phyloP scores from a whole-genome alignment of 2,329 filamentous ascomycete genomes.

The Escovopsis sp. region DNA sequence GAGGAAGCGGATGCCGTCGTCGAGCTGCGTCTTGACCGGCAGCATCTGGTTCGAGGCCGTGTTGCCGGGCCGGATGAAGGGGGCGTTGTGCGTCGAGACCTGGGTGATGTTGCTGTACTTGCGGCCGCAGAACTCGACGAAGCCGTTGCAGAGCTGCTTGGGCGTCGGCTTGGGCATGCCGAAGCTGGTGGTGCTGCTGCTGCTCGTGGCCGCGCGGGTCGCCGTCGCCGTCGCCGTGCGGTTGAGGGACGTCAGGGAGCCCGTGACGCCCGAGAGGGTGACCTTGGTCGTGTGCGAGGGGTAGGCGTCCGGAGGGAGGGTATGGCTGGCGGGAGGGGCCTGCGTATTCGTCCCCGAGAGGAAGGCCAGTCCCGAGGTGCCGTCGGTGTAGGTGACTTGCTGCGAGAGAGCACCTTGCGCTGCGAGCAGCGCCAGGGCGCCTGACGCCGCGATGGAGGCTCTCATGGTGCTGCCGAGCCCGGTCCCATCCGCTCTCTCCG shows the following conservation, averaged over 20 bases:
- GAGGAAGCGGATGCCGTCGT: slow-evolving; percentile 57
- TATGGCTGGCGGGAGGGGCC: slow-evolving; percentile 20
- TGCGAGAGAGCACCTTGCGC: slow-evolving; percentile 12
- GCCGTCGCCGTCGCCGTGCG: slow-evolving; percentile 23
- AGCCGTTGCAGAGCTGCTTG: slow-evolving; percentile 66
- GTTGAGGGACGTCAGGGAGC: slow-evolving; percentile 18
- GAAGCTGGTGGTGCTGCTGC: slow-evolving; percentile 16
- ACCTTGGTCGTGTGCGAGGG: slow-evolving; percentile 26
- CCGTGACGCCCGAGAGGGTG: slow-evolving; percentile 20
- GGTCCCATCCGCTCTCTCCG: too few species aligned
- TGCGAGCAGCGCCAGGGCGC: slow-evolving; percentile 11
- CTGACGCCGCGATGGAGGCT: slow-evolving; percentile 6
- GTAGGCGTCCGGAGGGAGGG: slow-evolving; percentile 27
- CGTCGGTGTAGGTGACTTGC: slow-evolving; percentile 14
- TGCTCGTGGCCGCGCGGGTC: slow-evolving; percentile 14
- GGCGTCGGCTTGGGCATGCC: slow-evolving; percentile 36
- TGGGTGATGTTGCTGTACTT: slow-evolving; percentile 72
- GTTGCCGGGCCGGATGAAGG: slow-evolving; percentile 56
- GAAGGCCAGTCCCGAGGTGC: slow-evolving; percentile 21
- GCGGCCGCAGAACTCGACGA: slow-evolving; percentile 59
- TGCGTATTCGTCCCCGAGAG: slow-evolving; percentile 22
- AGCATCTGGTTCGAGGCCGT: slow-evolving; percentile 62
- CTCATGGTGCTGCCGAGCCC: slow-evolving; percentile 1
- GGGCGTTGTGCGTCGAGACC: slow-evolving; percentile 67
- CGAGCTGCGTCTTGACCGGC: slow-evolving; percentile 52